These are phyloP conservation scores for Sporisorium sorghi DNA, from an alignment of 1,284 basidiomycete species.

Conservation along the genomic window DNA sequence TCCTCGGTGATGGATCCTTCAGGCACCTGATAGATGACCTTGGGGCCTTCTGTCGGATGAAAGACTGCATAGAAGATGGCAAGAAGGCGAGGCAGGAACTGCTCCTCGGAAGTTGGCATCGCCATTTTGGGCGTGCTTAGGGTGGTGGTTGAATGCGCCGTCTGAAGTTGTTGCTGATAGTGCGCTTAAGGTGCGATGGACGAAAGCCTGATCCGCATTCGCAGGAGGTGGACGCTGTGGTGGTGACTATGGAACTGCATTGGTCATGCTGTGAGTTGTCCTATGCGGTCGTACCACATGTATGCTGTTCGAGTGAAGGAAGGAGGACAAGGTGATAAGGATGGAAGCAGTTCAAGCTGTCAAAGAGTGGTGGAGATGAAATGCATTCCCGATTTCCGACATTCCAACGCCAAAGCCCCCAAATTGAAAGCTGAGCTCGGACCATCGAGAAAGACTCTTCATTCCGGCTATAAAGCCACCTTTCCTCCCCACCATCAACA, in stretches of 20 bases:
- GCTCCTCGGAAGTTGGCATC: constrained; percentile 52
- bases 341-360: neutral
- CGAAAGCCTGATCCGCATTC: neutral
- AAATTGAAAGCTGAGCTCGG: constrained; percentile 7
- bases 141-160: neutral
- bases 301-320: neutral
- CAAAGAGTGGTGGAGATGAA: neutral
- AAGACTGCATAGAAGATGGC: constrained; percentile 90
- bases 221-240: neutral
- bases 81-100: constrained; percentile 75
- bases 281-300: neutral
- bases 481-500: neutral
- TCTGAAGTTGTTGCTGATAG: neutral
- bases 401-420: neutral
- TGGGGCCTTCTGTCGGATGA: constrained; percentile 82
- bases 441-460: constrained; percentile 5
- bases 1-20: constrained; percentile 73
- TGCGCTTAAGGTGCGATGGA: neutral
- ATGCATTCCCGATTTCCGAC: neutral
- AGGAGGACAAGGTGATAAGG: neutral
- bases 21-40: constrained; percentile 88
- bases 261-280: neutral
- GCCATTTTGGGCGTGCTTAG: constrained; percentile 28
- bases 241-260: neutral
- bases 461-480: neutral